phyloP scores from a whole-genome alignment of 805 yeast species.

The Tetrapisispora pingtungensis region DNA sequence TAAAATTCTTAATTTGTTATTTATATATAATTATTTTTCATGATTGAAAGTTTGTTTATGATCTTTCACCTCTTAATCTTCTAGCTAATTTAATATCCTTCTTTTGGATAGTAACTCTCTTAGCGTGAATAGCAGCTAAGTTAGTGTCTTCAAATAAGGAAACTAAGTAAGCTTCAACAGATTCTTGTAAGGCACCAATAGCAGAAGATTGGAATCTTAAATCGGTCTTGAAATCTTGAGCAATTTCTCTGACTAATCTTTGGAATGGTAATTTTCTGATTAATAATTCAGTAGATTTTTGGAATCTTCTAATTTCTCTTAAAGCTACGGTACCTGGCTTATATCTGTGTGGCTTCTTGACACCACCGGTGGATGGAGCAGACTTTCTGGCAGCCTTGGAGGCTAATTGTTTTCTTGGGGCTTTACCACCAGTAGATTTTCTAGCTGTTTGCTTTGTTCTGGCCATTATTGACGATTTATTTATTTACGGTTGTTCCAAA shows the following conservation, averaged over 20 bases:
- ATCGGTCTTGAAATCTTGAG: slow-evolving; percentile 87
- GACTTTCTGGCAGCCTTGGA: slow-evolving; percentile 91
- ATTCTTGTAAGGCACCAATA: slow-evolving; percentile 95
- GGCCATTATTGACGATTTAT: slow-evolving; percentile 45
- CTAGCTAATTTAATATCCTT: slow-evolving; percentile 97
- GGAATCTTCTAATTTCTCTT: slow-evolving; percentile 96
- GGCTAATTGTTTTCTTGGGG: slow-evolving; percentile 89
- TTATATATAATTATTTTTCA: not conserved
- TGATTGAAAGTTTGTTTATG: slow-evolving; percentile 32
- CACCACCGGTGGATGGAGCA: slow-evolving; percentile 89
- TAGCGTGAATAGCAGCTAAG: slow-evolving; percentile 97
- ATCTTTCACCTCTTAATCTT: slow-evolving; percentile 95
- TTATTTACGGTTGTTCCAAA: too few relatives aligned
- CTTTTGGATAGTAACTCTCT: slow-evolving; percentile 97
- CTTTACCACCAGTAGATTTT: slow-evolving; percentile 93
- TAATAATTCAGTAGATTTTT: slow-evolving; percentile 87
- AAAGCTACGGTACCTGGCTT: slow-evolving; percentile 96
- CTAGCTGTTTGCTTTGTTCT: slow-evolving; percentile 93
- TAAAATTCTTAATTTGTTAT: not conserved
- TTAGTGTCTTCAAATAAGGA: slow-evolving; percentile 95
- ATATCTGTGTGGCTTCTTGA: slow-evolving; percentile 90
- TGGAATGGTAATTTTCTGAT: slow-evolving; percentile 97
- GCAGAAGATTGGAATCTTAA: slow-evolving; percentile 97
- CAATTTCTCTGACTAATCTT: slow-evolving; percentile 91
- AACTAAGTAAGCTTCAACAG: slow-evolving; percentile 96